These are phyloP conservation scores for Scleroderma citrinum DNA, from an alignment of 768 basidiomycete genomes.

Conservation along the genomic window DNA sequence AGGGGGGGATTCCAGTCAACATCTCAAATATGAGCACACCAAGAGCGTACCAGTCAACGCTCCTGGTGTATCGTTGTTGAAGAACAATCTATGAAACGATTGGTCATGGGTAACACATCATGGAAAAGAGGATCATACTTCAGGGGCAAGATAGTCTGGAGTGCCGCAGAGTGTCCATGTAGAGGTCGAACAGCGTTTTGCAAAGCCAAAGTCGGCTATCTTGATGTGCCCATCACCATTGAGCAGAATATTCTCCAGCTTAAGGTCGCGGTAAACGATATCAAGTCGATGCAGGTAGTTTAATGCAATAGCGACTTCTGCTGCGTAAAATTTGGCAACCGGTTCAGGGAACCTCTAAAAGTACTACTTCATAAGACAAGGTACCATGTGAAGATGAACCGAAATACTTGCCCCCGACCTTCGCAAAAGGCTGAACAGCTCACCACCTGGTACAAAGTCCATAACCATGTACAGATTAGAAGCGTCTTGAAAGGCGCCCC, in stretches of 20 bases:
- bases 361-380: conserved; percentile 5
- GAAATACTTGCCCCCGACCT: conserved; percentile 68
- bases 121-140: conserved; percentile 43
- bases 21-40: conserved; percentile 97
- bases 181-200: conserved; percentile 79
- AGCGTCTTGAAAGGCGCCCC: conserved; percentile 92
- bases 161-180: conserved; percentile 97
- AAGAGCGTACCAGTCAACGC: conserved; percentile 97
- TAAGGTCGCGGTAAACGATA: conserved; percentile 96
- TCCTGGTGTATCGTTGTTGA: conserved; percentile 87
- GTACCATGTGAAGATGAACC: conserved; percentile 5
- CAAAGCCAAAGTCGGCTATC: conserved; percentile 95
- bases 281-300: conserved; percentile 82
- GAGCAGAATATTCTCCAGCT: conserved; percentile 94
- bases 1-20: conserved; percentile 93
- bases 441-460: conserved; percentile 95
- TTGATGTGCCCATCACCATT: conserved; percentile 94
- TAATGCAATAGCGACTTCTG: conserved; percentile 89
- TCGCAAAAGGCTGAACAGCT: conserved; percentile 89
- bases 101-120: conserved; percentile 1
- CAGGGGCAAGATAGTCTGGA: conserved; percentile 95
- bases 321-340: conserved; percentile 96
- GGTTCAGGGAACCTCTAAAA: conserved; percentile 88
- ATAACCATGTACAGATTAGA: conserved; percentile 97
- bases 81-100: conserved; percentile 52